Conservation (phyloP, 345 rosid species). For the Garcia nutans region DNA sequence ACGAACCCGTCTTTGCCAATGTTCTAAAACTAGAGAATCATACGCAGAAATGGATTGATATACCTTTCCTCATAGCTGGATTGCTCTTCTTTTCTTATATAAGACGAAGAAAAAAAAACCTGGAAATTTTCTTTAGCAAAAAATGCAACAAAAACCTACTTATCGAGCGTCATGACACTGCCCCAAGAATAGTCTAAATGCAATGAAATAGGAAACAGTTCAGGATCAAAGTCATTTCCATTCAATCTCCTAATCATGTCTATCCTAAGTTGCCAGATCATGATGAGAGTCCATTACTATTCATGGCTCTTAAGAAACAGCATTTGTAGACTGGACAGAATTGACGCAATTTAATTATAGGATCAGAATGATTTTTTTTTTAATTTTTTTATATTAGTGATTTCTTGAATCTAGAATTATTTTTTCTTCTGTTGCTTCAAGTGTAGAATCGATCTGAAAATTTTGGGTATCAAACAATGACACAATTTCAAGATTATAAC, state of each 20-base stretch:
- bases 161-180: slow-evolving; percentile 55
- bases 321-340: slow-evolving; percentile 19
- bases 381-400: background rate
- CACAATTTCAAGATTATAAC: too few relatives aligned
- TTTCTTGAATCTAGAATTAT: background rate
- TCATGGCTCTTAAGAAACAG: slow-evolving; percentile 60
- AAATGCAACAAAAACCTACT: slow-evolving; percentile 23
- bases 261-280: slow-evolving; percentile 88
- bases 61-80: slow-evolving; percentile 2
- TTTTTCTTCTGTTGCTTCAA: too few relatives aligned
- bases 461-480: too few relatives aligned
- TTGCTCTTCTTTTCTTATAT: too few relatives aligned
- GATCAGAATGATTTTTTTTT: background rate
- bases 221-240: slow-evolving; percentile 40
- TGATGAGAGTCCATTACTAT: slow-evolving; percentile 69
- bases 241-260: slow-evolving; percentile 50
- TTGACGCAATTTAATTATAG: background rate
- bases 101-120: slow-evolving; percentile 23
- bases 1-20: slow-evolving; percentile 13
- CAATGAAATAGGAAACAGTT: slow-evolving; percentile 8
- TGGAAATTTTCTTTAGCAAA: slow-evolving; percentile 13
- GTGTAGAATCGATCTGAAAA: too few relatives aligned
- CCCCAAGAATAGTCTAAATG: slow-evolving; percentile 44
- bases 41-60: slow-evolving; percentile 18
- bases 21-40: slow-evolving; percentile 6